Conservation (phyloP, 768 basidiomycete species). For the Sistotremastrum niveocremeum region DNA sequence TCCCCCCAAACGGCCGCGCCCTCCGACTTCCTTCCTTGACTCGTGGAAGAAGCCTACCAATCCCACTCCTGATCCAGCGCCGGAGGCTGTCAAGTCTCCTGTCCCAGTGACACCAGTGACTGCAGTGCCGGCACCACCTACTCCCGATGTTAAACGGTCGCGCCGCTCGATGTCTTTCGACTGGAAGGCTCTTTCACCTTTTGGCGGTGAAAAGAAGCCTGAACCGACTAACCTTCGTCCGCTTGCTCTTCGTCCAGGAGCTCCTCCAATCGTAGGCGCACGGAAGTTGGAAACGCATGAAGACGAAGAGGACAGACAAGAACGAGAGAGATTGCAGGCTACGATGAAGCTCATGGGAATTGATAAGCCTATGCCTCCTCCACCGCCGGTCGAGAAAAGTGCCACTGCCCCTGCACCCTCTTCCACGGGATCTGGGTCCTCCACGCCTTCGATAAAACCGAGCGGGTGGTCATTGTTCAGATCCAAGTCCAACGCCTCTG, state of each 20-base stretch:
- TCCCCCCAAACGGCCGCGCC: slow-evolving; percentile 11
- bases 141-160: slow-evolving; percentile 23
- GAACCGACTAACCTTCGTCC: slow-evolving; percentile 47
- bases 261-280: slow-evolving; percentile 35
- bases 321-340: slow-evolving; percentile 76
- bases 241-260: slow-evolving; percentile 58
- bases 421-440: slow-evolving; percentile 15
- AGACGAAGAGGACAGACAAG: slow-evolving; percentile 83
- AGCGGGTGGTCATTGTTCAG: slow-evolving; percentile 56
- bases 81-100: slow-evolving; percentile 25
- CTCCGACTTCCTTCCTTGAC: slow-evolving; percentile 15
- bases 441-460: slow-evolving; percentile 28
- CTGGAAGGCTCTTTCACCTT: slow-evolving; percentile 69
- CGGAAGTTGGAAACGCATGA: slow-evolving; percentile 79
- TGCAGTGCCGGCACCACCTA: slow-evolving; percentile 1
- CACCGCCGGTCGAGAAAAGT: slow-evolving; percentile 26
- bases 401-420: slow-evolving; percentile 23
- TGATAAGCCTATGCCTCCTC: slow-evolving; percentile 43
- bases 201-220: slow-evolving; percentile 51
- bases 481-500: slow-evolving; percentile 27
- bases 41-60: slow-evolving; percentile 24
- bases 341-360: slow-evolving; percentile 95
- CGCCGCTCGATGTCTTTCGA: slow-evolving; percentile 76
- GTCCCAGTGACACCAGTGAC: slow-evolving; percentile 18
- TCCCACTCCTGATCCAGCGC: background rate